These are phyloP conservation scores for Termitomyces sp. DNA, from an alignment of 768 basidiomycete species.

Conservation along the genomic window DNA sequence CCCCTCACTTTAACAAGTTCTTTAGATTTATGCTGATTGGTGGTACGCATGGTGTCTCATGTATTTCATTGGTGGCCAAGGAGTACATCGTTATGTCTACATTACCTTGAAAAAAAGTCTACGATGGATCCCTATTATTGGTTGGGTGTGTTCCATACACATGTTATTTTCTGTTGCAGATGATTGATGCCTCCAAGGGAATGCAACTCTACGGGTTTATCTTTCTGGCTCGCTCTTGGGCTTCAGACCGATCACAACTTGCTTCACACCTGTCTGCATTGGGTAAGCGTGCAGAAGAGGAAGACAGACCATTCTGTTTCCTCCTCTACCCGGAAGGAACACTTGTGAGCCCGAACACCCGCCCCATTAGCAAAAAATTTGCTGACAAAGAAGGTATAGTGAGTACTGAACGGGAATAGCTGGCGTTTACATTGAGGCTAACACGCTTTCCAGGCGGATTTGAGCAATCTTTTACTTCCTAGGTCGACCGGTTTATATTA, in stretches of 20 bases:
- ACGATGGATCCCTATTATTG: slow-evolving; percentile 79
- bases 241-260: slow-evolving; percentile 71
- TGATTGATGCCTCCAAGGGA: slow-evolving; percentile 41
- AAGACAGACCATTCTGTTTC: slow-evolving; percentile 73
- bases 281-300: slow-evolving; percentile 63
- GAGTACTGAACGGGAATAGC: slow-evolving; percentile 31
- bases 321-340: slow-evolving; percentile 97
- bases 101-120: slow-evolving; percentile 93
- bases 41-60: slow-evolving; percentile 86
- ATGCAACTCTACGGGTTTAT: slow-evolving; percentile 97
- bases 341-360: slow-evolving; percentile 81
- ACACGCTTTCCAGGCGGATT: slow-evolving; percentile 57
- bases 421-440: background rate
- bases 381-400: slow-evolving; percentile 89
- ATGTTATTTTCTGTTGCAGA: background rate
- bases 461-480: slow-evolving; percentile 80
- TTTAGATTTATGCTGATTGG: slow-evolving; percentile 76
- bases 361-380: slow-evolving; percentile 82
- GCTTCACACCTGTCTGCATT: slow-evolving; percentile 63
- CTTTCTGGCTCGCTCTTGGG: slow-evolving; percentile 90
- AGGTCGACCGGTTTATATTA: slow-evolving; percentile 90
- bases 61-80: slow-evolving; percentile 63
- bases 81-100: slow-evolving; percentile 68
- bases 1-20: background rate
- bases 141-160: slow-evolving; percentile 57